phyloP scores from a whole-genome alignment of 164 flowering plant genomes.

The Berberis vulgaris region DNA sequence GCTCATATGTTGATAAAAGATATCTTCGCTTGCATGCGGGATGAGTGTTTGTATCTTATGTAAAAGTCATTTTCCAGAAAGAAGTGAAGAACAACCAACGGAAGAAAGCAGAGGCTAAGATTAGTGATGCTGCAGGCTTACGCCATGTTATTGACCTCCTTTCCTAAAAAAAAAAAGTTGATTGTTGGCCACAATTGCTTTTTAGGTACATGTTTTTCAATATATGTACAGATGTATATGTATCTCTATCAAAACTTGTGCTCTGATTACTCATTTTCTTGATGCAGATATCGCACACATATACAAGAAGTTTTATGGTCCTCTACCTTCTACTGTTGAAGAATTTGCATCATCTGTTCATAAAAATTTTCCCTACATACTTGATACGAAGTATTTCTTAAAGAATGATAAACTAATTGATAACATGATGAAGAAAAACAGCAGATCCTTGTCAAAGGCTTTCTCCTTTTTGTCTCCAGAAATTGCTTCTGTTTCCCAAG shows the following conservation, averaged over 20 bases:
- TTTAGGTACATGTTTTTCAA: constrained; percentile 43
- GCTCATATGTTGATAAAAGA: background rate
- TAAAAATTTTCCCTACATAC: constrained; percentile 47
- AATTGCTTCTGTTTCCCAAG: constrained; percentile 26
- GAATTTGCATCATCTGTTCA: constrained; percentile 60
- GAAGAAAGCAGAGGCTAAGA: constrained; percentile 38
- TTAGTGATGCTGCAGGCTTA: constrained; percentile 68
- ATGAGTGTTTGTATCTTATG: constrained; percentile 5
- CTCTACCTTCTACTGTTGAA: constrained; percentile 66
- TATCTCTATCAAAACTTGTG: background rate
- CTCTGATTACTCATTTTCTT: constrained; percentile 4
- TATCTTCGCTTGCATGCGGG: background rate
- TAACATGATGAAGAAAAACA: constrained; percentile 38
- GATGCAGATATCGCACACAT: constrained; percentile 78
- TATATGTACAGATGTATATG: background rate
- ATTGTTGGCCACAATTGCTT: constrained; percentile 94
- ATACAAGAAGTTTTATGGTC: constrained; percentile 68
- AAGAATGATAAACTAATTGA: constrained; percentile 33
- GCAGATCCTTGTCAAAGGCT: constrained; percentile 74
- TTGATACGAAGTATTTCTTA: constrained; percentile 78
- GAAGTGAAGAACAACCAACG: constrained; percentile 41
- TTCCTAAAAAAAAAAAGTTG: constrained; percentile 65
- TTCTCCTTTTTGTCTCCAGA: constrained; percentile 67
- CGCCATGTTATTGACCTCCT: constrained; percentile 93
- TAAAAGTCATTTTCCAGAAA: constrained; percentile 31